Base-by-base conservation (phyloP, 306 rosid genomes). In the Quillaja saponaria region DNA sequence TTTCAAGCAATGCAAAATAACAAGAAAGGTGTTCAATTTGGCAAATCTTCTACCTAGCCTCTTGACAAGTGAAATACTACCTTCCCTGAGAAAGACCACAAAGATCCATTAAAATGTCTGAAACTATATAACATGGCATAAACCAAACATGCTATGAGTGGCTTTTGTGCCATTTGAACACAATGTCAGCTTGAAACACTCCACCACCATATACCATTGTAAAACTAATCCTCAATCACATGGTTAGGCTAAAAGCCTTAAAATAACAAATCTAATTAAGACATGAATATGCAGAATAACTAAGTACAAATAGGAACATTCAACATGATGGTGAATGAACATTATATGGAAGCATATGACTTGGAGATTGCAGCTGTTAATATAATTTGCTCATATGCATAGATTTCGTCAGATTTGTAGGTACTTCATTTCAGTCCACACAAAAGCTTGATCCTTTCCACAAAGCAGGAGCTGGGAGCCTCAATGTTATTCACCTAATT, bases 1-100 rank as follows among this genome's bases (percentile, higher is more conserved):
- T 68, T 55, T 80, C 82, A 47, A 90, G 82, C 99, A 97, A 89
- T 15, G 72, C 67, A 69, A 94, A 94, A 76, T 89, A 73, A 75
- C 81, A 80, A 65, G 90, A 77, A 37, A 89, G 87, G 52, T 64
- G 76, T 59, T 78, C 71, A 52, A 69, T 71, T 64, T 46, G 80
- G 58, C 34, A 20, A 59, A 69, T 55, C 67, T 47, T 77, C 58
- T 58, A n/a, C 68, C 63, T 59, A 3, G 56, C n/a, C 58, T 64
- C 75, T n/a, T 40, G 85, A 61, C 33, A 80, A 46, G 64, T 47
- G 47, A 45, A 9, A 55, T 33, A 37, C 17, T 53, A 66, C 49
- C 68, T 48, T 48, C 72, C 96, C 87, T 39, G 67, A 66, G 34
- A 71, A 52, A 58, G 33, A 13, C 60, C 35, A 58, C 34, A 49